phyloP scores from a whole-genome alignment of 2,329 filamentous ascomycete species.

The Colletotrichum phormii region DNA sequence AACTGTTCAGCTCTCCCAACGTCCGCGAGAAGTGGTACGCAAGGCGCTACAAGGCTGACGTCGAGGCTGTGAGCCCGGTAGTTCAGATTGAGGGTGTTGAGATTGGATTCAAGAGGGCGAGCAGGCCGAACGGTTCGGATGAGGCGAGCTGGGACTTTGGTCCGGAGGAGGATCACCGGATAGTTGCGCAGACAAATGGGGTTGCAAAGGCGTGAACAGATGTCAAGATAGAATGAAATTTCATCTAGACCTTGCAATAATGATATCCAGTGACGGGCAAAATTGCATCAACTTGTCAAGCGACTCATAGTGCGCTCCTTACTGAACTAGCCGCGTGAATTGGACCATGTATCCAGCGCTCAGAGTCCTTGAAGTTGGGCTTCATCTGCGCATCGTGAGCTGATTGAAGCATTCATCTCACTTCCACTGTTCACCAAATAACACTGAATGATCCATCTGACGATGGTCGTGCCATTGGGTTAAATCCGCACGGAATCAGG shows the following conservation, averaged over 20 bases:
- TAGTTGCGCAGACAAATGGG: not conserved
- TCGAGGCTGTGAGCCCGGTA: constrained; percentile 56
- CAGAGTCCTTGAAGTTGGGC: not conserved
- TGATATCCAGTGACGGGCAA: not conserved
- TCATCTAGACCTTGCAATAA: not conserved
- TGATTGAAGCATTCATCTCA: not conserved
- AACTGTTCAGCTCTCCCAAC: constrained; percentile 61
- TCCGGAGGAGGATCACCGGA: constrained; percentile 51
- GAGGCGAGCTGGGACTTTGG: constrained; percentile 67
- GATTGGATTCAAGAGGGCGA: constrained; percentile 56
- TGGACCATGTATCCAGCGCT: not conserved
- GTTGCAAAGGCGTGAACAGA: not conserved
- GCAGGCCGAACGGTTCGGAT: constrained; percentile 66
- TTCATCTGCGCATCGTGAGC: not conserved
- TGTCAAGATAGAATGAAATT: not conserved
- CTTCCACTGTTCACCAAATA: too few relatives aligned
- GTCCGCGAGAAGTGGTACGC: constrained; percentile 63
- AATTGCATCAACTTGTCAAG: not conserved
- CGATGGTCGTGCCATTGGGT: not conserved
- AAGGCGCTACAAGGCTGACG: constrained; percentile 52
- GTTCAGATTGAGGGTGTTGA: constrained; percentile 57
- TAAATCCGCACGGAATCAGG: not conserved
- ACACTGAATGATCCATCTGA: not conserved
- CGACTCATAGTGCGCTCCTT: not conserved
- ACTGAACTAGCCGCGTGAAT: not conserved